phyloP scores from a whole-genome alignment of 805 yeast genomes.

The Clavispora carvajalis region DNA sequence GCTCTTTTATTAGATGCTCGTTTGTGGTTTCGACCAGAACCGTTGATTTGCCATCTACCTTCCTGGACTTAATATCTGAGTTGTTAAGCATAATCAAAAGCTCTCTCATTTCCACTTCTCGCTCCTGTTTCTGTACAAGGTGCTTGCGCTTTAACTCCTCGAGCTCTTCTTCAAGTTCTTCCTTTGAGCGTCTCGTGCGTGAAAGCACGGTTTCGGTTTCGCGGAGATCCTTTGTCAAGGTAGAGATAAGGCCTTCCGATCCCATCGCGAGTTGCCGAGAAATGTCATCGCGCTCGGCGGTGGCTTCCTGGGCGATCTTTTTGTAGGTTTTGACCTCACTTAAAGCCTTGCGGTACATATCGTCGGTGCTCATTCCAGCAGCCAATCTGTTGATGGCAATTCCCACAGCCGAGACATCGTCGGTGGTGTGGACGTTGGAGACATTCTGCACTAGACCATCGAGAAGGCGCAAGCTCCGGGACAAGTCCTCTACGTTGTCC shows the following conservation, averaged over 20 bases:
- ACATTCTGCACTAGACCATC: conserved; percentile 63
- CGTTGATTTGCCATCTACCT: conserved; percentile 32
- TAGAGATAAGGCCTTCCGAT: conserved; percentile 64
- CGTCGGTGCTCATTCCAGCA: conserved; percentile 77
- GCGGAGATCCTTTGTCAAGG: conserved; percentile 53
- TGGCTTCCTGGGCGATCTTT: conserved; percentile 24
- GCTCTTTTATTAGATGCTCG: conserved; percentile 33
- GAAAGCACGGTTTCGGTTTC: conserved; percentile 58
- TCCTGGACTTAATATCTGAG: conserved; percentile 29
- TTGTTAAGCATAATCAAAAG: conserved; percentile 58
- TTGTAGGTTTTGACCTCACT: conserved; percentile 18
- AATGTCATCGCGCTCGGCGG: conserved; percentile 46
- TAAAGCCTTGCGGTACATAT: conserved; percentile 69
- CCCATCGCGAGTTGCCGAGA: conserved; percentile 67
- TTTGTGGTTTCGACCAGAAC: conserved; percentile 30
- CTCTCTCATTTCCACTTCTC: conserved; percentile 72
- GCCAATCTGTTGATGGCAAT: conserved; percentile 70
- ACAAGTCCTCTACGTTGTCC: conserved; percentile 38
- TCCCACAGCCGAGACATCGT: conserved; percentile 50
- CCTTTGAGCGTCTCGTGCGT: conserved; percentile 57
- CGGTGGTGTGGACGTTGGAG: conserved; percentile 46
- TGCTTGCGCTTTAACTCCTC: conserved; percentile 58
- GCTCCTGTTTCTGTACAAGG: conserved; percentile 65
- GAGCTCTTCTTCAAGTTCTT: conserved; percentile 54
- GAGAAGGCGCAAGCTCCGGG: conserved; percentile 54